Evolutionary conservation across 2,329 filamentous ascomycete genomes (phyloP).

Genomic region (Colletotrichum sp.): DNA sequence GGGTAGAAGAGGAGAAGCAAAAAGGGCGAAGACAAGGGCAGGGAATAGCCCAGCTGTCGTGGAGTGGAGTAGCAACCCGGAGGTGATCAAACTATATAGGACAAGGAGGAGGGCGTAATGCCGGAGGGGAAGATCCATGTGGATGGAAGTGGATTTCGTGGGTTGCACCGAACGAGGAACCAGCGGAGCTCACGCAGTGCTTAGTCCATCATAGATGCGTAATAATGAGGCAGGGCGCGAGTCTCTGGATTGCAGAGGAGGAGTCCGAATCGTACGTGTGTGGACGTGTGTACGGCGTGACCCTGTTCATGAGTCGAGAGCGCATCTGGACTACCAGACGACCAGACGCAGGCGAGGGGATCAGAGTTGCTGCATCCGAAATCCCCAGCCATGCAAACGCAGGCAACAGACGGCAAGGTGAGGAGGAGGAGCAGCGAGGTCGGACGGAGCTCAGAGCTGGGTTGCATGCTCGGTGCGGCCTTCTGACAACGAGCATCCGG

Average conservation of each 20-base stretch:
- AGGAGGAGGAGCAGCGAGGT: background rate
- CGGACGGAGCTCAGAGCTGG: background rate
- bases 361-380: background rate
- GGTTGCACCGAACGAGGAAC: constrained; percentile 8
- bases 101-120: constrained; percentile 14
- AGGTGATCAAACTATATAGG: constrained; percentile 22
- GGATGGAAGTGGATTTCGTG: background rate
- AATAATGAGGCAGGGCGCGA: background rate
- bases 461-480: background rate
- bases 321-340: background rate
- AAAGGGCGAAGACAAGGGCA: constrained; percentile 11
- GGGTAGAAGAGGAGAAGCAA: background rate
- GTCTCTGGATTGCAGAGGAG: background rate
- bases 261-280: background rate
- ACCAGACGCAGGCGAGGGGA: background rate
- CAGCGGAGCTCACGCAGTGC: background rate
- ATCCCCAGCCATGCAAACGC: background rate
- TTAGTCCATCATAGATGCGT: background rate
- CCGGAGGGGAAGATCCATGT: constrained; percentile 8
- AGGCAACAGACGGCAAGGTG: background rate
- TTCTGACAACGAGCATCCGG: background rate
- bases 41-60: constrained; percentile 1
- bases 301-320: background rate
- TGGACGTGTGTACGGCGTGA: background rate
- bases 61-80: constrained; percentile 4